These are phyloP conservation scores for Leishmania aethiopica DNA, from an alignment of 208 protist genomes.

Conservation along the genomic window DNA sequence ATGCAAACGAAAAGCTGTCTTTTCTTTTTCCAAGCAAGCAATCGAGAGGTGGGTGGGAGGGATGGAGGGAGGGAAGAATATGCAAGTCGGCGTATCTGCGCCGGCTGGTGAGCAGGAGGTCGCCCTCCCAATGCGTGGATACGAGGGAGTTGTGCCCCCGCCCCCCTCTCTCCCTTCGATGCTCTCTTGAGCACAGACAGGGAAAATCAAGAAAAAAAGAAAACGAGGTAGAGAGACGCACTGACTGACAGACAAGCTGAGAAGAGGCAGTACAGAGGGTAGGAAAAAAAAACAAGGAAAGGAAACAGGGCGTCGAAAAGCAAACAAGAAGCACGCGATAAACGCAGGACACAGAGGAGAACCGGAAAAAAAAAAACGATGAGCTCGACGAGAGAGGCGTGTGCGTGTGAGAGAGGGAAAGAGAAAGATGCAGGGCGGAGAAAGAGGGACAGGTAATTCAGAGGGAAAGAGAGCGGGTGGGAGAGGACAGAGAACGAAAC, in stretches of 20 bases:
- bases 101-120: neutral
- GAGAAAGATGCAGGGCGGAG: neutral
- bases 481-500: neutral
- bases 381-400: neutral
- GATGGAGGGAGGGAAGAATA: neutral
- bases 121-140: neutral
- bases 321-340: conserved; percentile 1
- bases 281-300: neutral
- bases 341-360: neutral
- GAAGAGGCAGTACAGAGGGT: neutral
- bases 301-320: neutral
- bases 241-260: neutral
- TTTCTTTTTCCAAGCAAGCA: neutral
- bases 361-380: neutral
- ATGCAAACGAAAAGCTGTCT: neutral
- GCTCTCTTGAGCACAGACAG: neutral
- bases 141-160: neutral
- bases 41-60: neutral
- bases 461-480: neutral
- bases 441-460: neutral
- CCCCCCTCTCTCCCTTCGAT: neutral
- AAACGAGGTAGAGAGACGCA: neutral
- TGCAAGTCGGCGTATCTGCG: neutral
- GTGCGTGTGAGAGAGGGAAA: neutral
- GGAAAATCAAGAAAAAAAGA: neutral